Evolutionary conservation across 1,139 yeast genomes (phyloP), one percentile per base, ranked within the genome.

Genomic region (Lizanozyma gosingica): DNA sequence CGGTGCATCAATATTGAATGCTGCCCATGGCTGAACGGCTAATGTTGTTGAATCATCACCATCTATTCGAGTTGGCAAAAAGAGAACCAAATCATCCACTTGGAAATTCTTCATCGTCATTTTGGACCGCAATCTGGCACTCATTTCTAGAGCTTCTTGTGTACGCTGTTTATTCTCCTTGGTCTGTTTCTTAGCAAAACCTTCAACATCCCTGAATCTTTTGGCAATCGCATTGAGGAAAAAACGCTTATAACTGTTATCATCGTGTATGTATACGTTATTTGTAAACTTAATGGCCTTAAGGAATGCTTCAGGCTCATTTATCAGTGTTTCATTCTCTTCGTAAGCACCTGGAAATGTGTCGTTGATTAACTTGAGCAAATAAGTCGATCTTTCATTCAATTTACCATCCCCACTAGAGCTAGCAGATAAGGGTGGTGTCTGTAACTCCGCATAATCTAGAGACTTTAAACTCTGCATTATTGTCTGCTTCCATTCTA

Each of bases 201-300:
- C 80, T 57, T 92, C 97, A 39, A 90, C 94, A 55, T 90, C 97
- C 44, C 76, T 77, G 54, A 92, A 88, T 45, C 98, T 69, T 53
- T 83, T 80, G 32, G 81, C 70, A 2, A 88, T 80, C 1, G 88
- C 80, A 38, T 73, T 72, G 39, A 80, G 70, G 52, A 83, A 79
- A 42, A 82, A 65, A 34, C 68, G 45, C 15, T 44, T 49, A 16
- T 46, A 40, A 3, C 48, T 45, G 33, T 51, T 54, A 34, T 55
- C 60, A 14, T 56, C 60, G 35, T 56, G 61, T 29, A 58, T 43
- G 39, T 52, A 57, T 9, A 54, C 73, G 44, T 66, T 66, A 45
- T 79, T 62, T 39, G 56, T 60, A 48, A 67, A 67, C 14, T 66
- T 57, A 2, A 65, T 53, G 1, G 53, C 37, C 9, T 52, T 47